A percentile compares a stretch with the other conserved stretches of the same genome.
phyloP scores from a whole-genome alignment of 345 rosid genomes.

The Populus euphratica region DNA sequence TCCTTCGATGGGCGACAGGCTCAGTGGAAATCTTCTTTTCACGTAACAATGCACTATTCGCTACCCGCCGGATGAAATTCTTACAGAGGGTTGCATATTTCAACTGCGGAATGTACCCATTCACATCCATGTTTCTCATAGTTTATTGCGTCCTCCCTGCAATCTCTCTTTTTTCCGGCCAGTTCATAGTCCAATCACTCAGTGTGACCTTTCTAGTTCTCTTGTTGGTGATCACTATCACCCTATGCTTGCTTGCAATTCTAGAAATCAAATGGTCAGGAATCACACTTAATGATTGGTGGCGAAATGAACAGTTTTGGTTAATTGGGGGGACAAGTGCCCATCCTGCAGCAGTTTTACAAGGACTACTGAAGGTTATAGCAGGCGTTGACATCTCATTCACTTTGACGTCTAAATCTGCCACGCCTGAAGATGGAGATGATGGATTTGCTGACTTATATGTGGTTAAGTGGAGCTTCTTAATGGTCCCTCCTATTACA shows the following conservation, averaged over 20 bases:
- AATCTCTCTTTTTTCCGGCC: slow-evolving; percentile 62
- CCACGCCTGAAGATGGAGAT: slow-evolving; percentile 59
- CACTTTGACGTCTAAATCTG: slow-evolving; percentile 69
- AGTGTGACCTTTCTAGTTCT: slow-evolving; percentile 47
- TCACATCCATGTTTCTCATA: slow-evolving; percentile 63
- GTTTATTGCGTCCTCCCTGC: slow-evolving; percentile 74
- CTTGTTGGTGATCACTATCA: slow-evolving; percentile 55
- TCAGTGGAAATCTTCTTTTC: slow-evolving; percentile 83
- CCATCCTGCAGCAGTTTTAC: slow-evolving; percentile 71
- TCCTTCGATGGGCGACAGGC: slow-evolving; percentile 86
- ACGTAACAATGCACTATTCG: slow-evolving; percentile 64
- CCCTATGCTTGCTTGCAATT: slow-evolving; percentile 57
- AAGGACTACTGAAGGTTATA: slow-evolving; percentile 65
- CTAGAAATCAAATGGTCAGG: slow-evolving; percentile 81
- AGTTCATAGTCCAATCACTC: slow-evolving; percentile 69
- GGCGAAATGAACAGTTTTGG: slow-evolving; percentile 85
- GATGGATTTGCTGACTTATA: slow-evolving; percentile 64
- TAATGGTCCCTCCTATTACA: slow-evolving; percentile 66
- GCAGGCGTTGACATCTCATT: slow-evolving; percentile 76
- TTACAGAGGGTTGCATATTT: slow-evolving; percentile 67
- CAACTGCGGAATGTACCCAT: slow-evolving; percentile 77
- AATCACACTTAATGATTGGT: slow-evolving; percentile 79
- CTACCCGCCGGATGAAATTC: slow-evolving; percentile 58
- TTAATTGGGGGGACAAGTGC: slow-evolving; percentile 83
- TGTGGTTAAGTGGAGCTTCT: slow-evolving; percentile 60